Conservation (phyloP, 73 alveolate genomes). For the Paramecium pentaurelia region DNA sequence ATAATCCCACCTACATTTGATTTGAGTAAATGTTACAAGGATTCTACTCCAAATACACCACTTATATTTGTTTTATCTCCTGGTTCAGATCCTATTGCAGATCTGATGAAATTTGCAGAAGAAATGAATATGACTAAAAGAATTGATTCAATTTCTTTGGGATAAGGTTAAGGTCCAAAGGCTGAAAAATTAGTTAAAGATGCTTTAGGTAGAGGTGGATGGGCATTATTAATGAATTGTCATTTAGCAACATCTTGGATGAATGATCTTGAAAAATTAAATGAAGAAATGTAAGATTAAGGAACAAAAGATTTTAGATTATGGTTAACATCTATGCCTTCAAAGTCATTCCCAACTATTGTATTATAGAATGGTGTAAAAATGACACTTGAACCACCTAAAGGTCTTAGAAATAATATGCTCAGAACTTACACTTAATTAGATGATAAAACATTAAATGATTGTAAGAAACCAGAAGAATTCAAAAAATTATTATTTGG, state of each 20-base stretch:
- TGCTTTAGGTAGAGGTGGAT: constrained; percentile 96
- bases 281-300: constrained; percentile 93
- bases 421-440: constrained; percentile 83
- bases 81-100: constrained; percentile 99
- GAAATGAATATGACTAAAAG: constrained; percentile 82
- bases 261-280: constrained; percentile 98
- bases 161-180: constrained; percentile 99
- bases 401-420: constrained; percentile 89
- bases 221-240: constrained; percentile 99
- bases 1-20: constrained; percentile 99
- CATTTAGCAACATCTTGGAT: constrained; percentile 99
- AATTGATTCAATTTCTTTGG: constrained; percentile 96
- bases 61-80: constrained; percentile 98
- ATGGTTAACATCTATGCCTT: constrained; percentile 99
- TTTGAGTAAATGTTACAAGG: constrained; percentile 96
- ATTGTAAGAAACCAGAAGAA: constrained; percentile 94
- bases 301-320: constrained; percentile 99
- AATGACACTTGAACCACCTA: constrained; percentile 97
- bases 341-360: constrained; percentile 98
- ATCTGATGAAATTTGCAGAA: constrained; percentile 97
- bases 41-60: constrained; percentile 98
- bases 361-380: constrained; percentile 98
- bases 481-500: constrained; percentile 98
- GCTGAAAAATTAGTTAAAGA: constrained; percentile 98
- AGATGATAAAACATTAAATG: constrained; percentile 65